Evolutionary conservation across 257 asterid species (phyloP), one percentile per base, ranked within the genome.

Genomic region (Solanum chiquidenum): DNA sequence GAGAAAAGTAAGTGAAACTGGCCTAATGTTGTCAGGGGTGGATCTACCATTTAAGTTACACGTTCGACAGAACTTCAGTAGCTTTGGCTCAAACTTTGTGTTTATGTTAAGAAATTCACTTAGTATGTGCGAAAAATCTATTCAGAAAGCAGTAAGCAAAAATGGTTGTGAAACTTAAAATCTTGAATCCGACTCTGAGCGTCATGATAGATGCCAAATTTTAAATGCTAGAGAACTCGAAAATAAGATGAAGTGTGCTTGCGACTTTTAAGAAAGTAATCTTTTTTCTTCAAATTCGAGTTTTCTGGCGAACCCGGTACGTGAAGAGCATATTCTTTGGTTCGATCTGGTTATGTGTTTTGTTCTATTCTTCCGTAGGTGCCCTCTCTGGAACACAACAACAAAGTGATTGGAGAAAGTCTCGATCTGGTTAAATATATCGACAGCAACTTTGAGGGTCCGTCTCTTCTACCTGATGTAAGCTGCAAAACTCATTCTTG

Each of bases 371-470:
- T 89, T 73, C 42, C 33, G 16, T 12, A 94, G 98, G 94, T 94
- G 71, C 98, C 98, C 5, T 62, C 95, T 49, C 88, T 93, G 89
- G 96, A 94, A 88, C 96, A 94, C 90, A 88, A 94, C 21, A 91
- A 91, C 58, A 91, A 92, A 84, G 88, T 94, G 33, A 90, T 90
- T 37, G 96, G 96, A 73, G 98, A 92, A 88, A 94, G 95, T 87
- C 86, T 94, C 86, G 96, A 92, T 90, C 84, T 93, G 91, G 76
- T 94, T 25, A 94, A 92, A 87, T 92, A 92, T 77, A 40, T 94
- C 0, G 94, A 94, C 46, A 37, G 89, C 80, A 92, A 90, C 92
- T 94, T 94, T 69, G 94, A 93, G 62, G 96, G 96, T 35, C 94
- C 95, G 1, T 38, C 91, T 13, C 93, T 94, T 6, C 86, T 89